Conservation (phyloP, 2,329 filamentous ascomycete species). For the Zasmidium citrigriseum region DNA sequence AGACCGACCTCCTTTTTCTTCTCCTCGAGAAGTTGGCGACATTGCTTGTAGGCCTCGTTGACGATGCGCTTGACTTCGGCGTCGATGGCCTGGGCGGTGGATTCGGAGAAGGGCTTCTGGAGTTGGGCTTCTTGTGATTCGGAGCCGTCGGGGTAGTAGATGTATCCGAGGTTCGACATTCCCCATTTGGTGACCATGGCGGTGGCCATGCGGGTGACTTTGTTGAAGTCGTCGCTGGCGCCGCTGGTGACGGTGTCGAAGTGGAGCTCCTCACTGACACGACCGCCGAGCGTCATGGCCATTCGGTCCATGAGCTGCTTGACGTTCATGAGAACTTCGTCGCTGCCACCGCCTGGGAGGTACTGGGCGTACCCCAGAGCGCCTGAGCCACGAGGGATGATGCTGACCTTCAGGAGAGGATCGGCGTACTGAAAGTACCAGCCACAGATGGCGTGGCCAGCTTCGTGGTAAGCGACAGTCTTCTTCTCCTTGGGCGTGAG, state of each 20-base stretch:
- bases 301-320: constrained; percentile 98
- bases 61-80: constrained; percentile 87
- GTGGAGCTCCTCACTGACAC: constrained; percentile 93
- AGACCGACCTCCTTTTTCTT: constrained; percentile 88
- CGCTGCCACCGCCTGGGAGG: constrained; percentile 82
- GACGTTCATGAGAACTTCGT: constrained; percentile 93
- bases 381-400: constrained; percentile 93
- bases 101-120: constrained; percentile 93
- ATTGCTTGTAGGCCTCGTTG: constrained; percentile 89
- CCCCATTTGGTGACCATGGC: constrained; percentile 99
- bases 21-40: constrained; percentile 75
- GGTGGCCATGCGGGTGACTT: constrained; percentile 93
- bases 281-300: constrained; percentile 97
- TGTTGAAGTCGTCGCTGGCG: constrained; percentile 96
- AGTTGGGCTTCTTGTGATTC: constrained; percentile 61
- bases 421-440: constrained; percentile 98
- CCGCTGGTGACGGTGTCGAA: constrained; percentile 96
- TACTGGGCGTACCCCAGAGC: constrained; percentile 97
- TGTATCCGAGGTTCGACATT: constrained; percentile 91
- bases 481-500: constrained; percentile 91
- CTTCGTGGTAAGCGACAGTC: constrained; percentile 96
- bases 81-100: constrained; percentile 91
- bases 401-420: constrained; percentile 95
- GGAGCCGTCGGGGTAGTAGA: constrained; percentile 73
- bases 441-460: constrained; percentile 95